Percentiles rank a stretch among this genome's conserved stretches.
Conservation (phyloP, 2,329 filamentous ascomycete genomes). For the Byssothecium circinans region DNA sequence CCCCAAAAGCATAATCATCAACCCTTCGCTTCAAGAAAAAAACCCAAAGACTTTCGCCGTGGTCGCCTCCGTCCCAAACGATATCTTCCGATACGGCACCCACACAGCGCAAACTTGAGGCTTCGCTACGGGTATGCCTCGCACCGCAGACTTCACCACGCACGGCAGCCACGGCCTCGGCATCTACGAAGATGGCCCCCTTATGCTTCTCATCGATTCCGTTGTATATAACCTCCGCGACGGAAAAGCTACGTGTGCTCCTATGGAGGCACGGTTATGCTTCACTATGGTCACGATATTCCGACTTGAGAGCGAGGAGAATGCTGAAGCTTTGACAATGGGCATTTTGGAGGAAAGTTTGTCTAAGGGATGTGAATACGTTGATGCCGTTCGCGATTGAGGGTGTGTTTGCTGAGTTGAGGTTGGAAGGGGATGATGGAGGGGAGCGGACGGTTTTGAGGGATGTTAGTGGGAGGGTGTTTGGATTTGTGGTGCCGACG, state of each 20-base stretch:
- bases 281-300: conserved; percentile 48
- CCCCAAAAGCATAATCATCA: too few relatives aligned
- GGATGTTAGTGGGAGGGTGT: conserved; percentile 43
- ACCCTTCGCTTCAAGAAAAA: too few relatives aligned
- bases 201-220: conserved; percentile 42
- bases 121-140: conserved; percentile 38
- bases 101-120: conserved; percentile 41
- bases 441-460: conserved; percentile 21
- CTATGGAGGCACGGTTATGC: conserved; percentile 37
- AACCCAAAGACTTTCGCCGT: too few relatives aligned
- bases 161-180: conserved; percentile 50
- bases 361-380: conserved; percentile 37
- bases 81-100: conserved; percentile 50
- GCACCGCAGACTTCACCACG: conserved; percentile 42
- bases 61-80: conserved; percentile 47
- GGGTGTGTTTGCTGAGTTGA: conserved; percentile 41
- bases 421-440: conserved; percentile 10
- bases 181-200: conserved; percentile 44
- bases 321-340: conserved; percentile 16
- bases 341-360: conserved; percentile 5
- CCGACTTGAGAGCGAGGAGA: conserved; percentile 26
- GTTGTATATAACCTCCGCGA: conserved; percentile 39
- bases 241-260: conserved; percentile 35
- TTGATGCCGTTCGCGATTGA: conserved; percentile 44
- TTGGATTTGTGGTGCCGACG: conserved; percentile 44